phyloP scores from a whole-genome alignment of 148 eudicot genomes.

The Suaeda aralocaspica region DNA sequence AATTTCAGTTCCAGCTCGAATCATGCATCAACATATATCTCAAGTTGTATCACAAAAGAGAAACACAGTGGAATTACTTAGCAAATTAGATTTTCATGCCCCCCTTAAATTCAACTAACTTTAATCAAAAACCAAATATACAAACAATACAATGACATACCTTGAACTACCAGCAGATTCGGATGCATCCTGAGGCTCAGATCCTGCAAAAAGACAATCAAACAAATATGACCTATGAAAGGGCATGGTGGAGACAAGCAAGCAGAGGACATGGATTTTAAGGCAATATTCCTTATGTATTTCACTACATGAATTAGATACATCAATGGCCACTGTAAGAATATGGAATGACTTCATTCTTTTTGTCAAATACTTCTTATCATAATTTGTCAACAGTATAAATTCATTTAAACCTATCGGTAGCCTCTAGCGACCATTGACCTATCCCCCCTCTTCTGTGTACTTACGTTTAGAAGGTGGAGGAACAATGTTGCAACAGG shows the following conservation, averaged over 20 bases:
- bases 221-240: neutral
- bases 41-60: neutral
- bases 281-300: too few species aligned
- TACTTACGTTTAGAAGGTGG: neutral
- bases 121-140: neutral
- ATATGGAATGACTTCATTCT: too few species aligned
- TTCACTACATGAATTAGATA: too few species aligned
- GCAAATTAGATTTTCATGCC: neutral
- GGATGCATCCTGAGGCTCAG: constrained; percentile 37
- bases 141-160: constrained; percentile 29
- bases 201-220: constrained; percentile 32
- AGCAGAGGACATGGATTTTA: too few species aligned
- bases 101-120: neutral
- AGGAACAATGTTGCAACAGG: neutral
- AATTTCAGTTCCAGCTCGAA: neutral
- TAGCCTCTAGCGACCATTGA: too few species aligned
- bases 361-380: too few species aligned
- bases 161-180: constrained; percentile 31
- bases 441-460: too few species aligned
- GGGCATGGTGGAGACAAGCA: neutral
- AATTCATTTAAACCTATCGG: too few species aligned
- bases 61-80: neutral
- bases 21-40: neutral
- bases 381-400: too few species aligned
- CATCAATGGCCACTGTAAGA: too few species aligned